Evolutionary conservation across 306 rosid genomes (phyloP), one percentile per base, ranked within the genome.

Genomic region (Pyrus betulifolia): DNA sequence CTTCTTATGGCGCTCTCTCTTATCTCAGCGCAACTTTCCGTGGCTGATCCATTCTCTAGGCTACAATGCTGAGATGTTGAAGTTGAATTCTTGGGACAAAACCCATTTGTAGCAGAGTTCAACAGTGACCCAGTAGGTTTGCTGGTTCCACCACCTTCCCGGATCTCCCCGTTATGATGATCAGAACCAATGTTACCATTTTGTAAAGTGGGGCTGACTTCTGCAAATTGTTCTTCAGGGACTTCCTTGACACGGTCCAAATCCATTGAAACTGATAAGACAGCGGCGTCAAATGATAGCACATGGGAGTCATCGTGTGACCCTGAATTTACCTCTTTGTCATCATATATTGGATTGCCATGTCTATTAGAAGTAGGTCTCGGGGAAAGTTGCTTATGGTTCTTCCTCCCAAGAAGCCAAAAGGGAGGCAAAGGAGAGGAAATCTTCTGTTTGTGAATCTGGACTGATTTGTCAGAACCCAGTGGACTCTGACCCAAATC

Each of bases 401-500:
- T 88, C 72, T 74, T 87, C 85, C 76, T 83, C 65, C 92, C 93
- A 70, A 74, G 80, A 77, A 94, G 87, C 97, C 95, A 94, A 74
- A 87, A 86, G 1, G 97, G 85, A 2, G 98, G 96, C 38, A 87
- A 68, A 21, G 98, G 98, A 65, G 98, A 94, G 83, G 89, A 87
- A 44, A 81, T 83, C 86, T 84, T 91, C 67, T 84, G 93, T 70
- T 89, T 89, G 82, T 76, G 80, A 5, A 74, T 74, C 72, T 86
- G 97, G 82, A 86, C 81, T 6, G 69, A 79, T 81, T 44, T 30
- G 22, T 93, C 98, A 4, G 98, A 93, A 76, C 96, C 96, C 80
- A 90, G 22, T 49, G 98, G 98, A 79, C 98, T 94, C 77, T 90
- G 98, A 69, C 98, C 97, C 90, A 94, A 86, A 89, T 92, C 98